Evolutionary conservation across 225 moss, liverwort and hornwort genomes (phyloP).

Genomic region (Bryoerythrophyllum caledonicum): DNA sequence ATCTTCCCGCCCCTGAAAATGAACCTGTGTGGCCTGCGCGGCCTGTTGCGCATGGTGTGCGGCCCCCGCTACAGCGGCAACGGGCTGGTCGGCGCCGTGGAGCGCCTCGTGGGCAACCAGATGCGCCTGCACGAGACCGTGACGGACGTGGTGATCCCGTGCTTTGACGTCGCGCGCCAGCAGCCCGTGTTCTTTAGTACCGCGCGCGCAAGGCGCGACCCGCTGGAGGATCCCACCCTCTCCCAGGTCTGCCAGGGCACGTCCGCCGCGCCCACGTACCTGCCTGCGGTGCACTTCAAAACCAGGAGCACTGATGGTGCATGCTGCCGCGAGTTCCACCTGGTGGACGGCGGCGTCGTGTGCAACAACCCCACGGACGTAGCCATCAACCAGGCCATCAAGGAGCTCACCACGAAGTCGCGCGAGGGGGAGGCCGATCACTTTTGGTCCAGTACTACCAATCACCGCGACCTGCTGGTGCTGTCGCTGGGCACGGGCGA

Average conservation of each 20-base stretch:
- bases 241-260: slow-evolving; percentile 51
- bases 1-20: slow-evolving; percentile 28
- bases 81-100: slow-evolving; percentile 30
- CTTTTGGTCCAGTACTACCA: background rate
- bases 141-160: slow-evolving; percentile 45
- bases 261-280: slow-evolving; percentile 60
- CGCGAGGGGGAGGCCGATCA: background rate
- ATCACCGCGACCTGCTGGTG: slow-evolving; percentile 45
- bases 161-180: slow-evolving; percentile 37
- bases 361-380: slow-evolving; percentile 66
- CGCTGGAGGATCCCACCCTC: slow-evolving; percentile 33
- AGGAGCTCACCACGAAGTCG: slow-evolving; percentile 8
- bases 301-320: too few species aligned
- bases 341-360: slow-evolving; percentile 61
- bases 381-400: slow-evolving; percentile 52
- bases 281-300: slow-evolving; percentile 48
- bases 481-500: slow-evolving; percentile 64
- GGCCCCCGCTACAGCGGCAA: slow-evolving; percentile 42
- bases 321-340: slow-evolving; percentile 21
- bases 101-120: slow-evolving; percentile 15
- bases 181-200: slow-evolving; percentile 47
- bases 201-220: slow-evolving; percentile 31
- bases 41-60: slow-evolving; percentile 13
- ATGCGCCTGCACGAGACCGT: slow-evolving; percentile 36
- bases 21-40: background rate